Evolutionary conservation across 1,284 basidiomycete species (phyloP), one percentile per base, ranked within the genome.

Genomic region (Cronartium quercuum): DNA sequence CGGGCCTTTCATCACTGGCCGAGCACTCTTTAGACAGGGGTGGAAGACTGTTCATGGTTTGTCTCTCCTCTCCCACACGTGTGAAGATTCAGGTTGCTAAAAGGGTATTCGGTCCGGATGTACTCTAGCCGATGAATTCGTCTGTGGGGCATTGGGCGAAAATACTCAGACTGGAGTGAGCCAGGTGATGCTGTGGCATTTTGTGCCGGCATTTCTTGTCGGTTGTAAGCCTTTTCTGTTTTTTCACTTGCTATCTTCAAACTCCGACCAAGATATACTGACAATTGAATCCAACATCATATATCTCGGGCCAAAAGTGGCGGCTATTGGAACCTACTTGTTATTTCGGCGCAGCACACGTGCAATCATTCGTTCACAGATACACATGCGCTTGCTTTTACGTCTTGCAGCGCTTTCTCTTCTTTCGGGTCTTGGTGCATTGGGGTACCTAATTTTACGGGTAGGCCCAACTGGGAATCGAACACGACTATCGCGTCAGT

Each of bases 31-130:
- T 34, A 62, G 18, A 35, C 24, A 62, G 18, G 29, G 37, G 6
- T 62, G 60, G 60, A 62, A 62, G 37, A 62, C 60, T 37, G 60
- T 15, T 34, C 60, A 62, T 35, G 60, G 60, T 62, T 57, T 57
- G 51, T 57, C 51, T 7, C 51, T n/a, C 51, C 15, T 57, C 29
- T n/a, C 51, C 12, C 7, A 21, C n/a, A 5, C n/a, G 51, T 10
- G 51, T 12, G 21, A 6, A 57, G 18, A 57, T 21, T n/a, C 29
- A 57, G 51, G n/a, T 21, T 3, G 21, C 51, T 57, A 6, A 57
- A 57, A 6, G 21, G 51, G 7, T 57, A 3, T 21, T 21, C n/a
- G 7, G 51, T 21, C 13, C 29, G n/a, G n/a, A 57, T 57, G 18
- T 15, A 51, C 0, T n/a, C n/a, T 15, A 62, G 60, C 60, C 37